Evolutionary conservation across 306 rosid genomes (phyloP), one percentile per base, ranked within the genome.

Genomic region (Medicago truncatula): DNA sequence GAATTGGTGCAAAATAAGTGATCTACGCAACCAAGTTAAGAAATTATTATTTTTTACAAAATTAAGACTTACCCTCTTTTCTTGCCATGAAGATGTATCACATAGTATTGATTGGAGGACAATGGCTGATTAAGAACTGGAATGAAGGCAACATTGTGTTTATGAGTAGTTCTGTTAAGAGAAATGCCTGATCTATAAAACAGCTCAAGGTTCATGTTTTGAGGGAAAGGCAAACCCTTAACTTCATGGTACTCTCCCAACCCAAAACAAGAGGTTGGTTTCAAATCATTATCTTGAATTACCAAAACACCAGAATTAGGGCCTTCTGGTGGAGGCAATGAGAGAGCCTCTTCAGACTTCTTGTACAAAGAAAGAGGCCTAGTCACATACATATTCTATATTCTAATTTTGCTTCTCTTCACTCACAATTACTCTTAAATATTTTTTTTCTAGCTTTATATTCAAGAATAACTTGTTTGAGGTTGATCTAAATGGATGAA

Each of bases 71-170:
- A 90, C 97, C 98, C 98, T 87, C 88, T 90, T 21, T 84, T 69
- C 57, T 80, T 82, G 40, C 86, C 95, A 7, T 34, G 67, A 2
- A 84, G 87, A 2, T 80, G 71, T 2, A 94, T 68, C 1, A 86
- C 87, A 75, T 94, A 91, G 85, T 91, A 93, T n/a, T 50, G 82
- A 9, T 89, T 85, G 52, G 95, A 82, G 67, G 87, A 79, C 69
- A 87, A 16, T 8, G 98, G 97, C 41, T 83, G 89, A 70, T 81
- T 76, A n/a, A 88, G 87, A 56, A 80, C 98, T 1, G 98, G 98
- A 70, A 94, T 83, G 83, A 92, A 88, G 68, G 80, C 49, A 18
- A 87, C 85, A 70, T 80, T 84, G 44, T 83, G 83, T 62, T 69
- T 82, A 53, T 67, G 81, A 40, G 83, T 76, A 56, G 78, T 16